Evolutionary conservation across 2,329 filamentous ascomycete species (phyloP).

Genomic region (Colletotrichum echinochloae): DNA sequence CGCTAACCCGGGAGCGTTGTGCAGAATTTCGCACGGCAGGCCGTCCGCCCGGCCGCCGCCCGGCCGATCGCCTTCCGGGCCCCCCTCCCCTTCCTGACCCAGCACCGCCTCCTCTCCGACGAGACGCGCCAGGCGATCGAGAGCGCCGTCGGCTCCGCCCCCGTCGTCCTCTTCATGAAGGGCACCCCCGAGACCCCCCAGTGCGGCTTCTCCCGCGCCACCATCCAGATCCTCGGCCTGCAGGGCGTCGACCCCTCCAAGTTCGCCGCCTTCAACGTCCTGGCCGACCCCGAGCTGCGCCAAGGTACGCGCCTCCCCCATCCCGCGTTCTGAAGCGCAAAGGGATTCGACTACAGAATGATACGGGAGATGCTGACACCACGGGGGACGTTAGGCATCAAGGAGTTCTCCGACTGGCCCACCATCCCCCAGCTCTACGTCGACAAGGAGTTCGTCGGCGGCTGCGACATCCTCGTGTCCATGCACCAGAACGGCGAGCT

Average conservation of each 20-base stretch:
- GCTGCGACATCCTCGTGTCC: constrained; percentile 95
- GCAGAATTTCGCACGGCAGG: constrained; percentile 54
- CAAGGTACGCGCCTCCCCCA: constrained; percentile 66
- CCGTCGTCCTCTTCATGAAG: constrained; percentile 99
- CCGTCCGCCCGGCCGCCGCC: constrained; percentile 51
- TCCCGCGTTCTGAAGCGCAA: no score
- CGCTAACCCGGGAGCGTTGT: constrained; percentile 24
- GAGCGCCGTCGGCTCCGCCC: constrained; percentile 86
- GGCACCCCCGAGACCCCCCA: constrained; percentile 95
- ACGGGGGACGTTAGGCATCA: no score
- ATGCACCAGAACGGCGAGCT: constrained; percentile 98
- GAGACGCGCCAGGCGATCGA: constrained; percentile 87
- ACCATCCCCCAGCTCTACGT: constrained; percentile 98
- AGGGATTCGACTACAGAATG: no score
- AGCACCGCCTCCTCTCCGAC: constrained; percentile 80
- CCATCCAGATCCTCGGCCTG: constrained; percentile 92
- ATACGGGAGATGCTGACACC: no score
- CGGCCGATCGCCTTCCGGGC: constrained; percentile 42
- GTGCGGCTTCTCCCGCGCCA: constrained; percentile 95
- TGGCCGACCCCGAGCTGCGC: constrained; percentile 90
- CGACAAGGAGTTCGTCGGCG: constrained; percentile 94
- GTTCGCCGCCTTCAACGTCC: constrained; percentile 97
- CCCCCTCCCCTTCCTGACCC: constrained; percentile 44
- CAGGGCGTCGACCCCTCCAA: constrained; percentile 96
- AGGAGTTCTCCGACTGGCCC: constrained; percentile 99